phyloP scores from a whole-genome alignment of 306 rosid genomes.

The Aeschynomene evenia region DNA sequence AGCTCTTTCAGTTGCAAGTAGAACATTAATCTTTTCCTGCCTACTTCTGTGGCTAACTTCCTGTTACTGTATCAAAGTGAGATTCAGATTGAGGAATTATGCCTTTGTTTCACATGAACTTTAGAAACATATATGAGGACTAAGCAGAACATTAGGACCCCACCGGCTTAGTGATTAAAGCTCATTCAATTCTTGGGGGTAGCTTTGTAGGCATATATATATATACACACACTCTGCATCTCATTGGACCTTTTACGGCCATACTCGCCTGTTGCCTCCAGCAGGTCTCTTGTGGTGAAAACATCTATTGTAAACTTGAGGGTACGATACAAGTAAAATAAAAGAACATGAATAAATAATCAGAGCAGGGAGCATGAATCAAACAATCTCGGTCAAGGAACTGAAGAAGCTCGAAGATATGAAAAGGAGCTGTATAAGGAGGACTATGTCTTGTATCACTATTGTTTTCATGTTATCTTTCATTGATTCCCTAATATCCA shows the following conservation, averaged over 20 bases:
- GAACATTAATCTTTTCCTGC: neutral
- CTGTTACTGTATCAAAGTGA: neutral
- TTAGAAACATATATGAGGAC: neutral
- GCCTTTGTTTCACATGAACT: neutral
- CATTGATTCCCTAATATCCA: neutral
- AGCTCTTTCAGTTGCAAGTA: neutral
- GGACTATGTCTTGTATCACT: neutral
- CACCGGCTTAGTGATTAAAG: neutral
- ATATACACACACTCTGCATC: too few species aligned
- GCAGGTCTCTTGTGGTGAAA: neutral
- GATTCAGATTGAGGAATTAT: neutral
- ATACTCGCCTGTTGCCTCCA: neutral
- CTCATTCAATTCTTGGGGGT: conserved; percentile 11
- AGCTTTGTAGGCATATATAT: neutral
- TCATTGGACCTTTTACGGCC: neutral
- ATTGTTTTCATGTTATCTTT: neutral
- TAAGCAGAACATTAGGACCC: neutral
- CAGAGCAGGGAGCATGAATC: neutral
- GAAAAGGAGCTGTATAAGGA: neutral
- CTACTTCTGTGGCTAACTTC: neutral
- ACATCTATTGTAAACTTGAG: neutral
- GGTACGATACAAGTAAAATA: neutral
- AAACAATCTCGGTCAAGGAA: neutral
- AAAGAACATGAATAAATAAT: neutral
- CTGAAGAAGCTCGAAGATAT: neutral